phyloP scores from a whole-genome alignment of 495 filamentous ascomycete genomes.

The Chaetomidium leptoderma region DNA sequence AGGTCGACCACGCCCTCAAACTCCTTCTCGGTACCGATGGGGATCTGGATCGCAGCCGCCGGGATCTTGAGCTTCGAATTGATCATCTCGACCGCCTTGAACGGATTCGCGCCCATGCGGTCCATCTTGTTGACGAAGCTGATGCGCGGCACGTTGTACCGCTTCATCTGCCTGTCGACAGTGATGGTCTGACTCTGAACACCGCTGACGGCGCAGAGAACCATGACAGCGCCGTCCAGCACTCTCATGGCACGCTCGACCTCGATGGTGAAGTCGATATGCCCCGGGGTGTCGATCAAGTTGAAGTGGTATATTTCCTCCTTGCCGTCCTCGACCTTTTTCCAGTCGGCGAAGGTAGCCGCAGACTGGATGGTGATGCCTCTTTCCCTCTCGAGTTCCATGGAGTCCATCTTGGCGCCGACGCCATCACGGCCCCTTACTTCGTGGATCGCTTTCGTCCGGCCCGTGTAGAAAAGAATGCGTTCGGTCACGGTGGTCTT shows the following conservation, averaged over 20 bases:
- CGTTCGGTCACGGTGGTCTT: conserved; percentile 97
- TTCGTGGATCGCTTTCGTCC: conserved; percentile 96
- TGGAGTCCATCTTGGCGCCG: conserved; percentile 99
- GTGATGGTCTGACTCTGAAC: conserved; percentile 98
- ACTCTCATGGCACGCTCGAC: conserved; percentile 95
- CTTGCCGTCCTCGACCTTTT: conserved; percentile 68
- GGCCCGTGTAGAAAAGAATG: conserved; percentile 96
- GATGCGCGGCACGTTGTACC: conserved; percentile 93
- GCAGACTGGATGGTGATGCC: conserved; percentile 99
- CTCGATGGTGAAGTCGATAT: conserved; percentile 99
- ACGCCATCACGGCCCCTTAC: conserved; percentile 93
- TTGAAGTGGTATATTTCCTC: conserved; percentile 96
- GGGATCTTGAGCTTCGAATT: conserved; percentile 89
- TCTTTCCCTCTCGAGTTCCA: conserved; percentile 97
- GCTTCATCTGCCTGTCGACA: conserved; percentile 96
- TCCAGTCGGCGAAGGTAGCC: conserved; percentile 97
- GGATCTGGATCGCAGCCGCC: conserved; percentile 91
- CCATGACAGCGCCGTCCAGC: conserved; percentile 96
- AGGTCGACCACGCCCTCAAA: conserved; percentile 95
- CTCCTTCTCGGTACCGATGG: conserved; percentile 87
- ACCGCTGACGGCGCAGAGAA: conserved; percentile 94
- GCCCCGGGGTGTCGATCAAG: conserved; percentile 96
- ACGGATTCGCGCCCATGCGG: conserved; percentile 96
- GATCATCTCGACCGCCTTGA: conserved; percentile 96
- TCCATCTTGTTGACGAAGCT: conserved; percentile 99